Evolutionary conservation across 2,329 filamentous ascomycete genomes (phyloP), one percentile per base, ranked within the genome.

Genomic region (Talaromyces sp.): DNA sequence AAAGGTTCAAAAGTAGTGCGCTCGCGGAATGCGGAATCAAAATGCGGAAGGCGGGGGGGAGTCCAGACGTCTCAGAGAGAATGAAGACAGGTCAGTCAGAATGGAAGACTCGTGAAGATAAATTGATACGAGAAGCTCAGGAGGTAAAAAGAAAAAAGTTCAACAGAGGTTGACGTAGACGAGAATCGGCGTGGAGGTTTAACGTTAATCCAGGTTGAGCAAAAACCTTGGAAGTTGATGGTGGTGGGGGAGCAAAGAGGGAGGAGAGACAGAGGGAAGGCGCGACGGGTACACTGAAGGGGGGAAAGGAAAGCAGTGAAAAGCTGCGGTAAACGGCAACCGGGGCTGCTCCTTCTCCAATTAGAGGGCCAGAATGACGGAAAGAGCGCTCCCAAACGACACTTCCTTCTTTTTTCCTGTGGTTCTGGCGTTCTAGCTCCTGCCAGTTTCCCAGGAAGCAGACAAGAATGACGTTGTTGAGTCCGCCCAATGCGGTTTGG

Each of bases 381-480:
- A 14, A 48, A 48, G 50, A 54, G n/a, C 27, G 5, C 24, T 37
- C 50, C 11, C 50, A 37, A 19, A 11, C 14, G 24, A 58, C 22
- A 37, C 33, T 22, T 59, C 27, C n/a, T 59, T 59, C 56, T 24
- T 57, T 11, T 57, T 50, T 56, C 33, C 10, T 59, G 22, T 59
- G 35, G 52, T 56, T 22, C 33, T 56, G 52, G 52, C 31, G 33
- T 39, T 56, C 52, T 59, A 27, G 50, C 22, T 45, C 39, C 47
- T 62, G 37, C 60, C 60, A 54, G 47, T 50, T 63, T 63, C 61
- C 50, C 50, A 62, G 63, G 52, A 65, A 65, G 59, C 60, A 65
- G 63, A 65, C 60, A 62, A 54, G 64, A 58, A 62, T 65, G 64
- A 65, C 64, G 64, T 65, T 62, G 60, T 62, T 65, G 41, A 27